Base-by-base conservation (phyloP, 257 asterid genomes). In the Solanum clarkiae region DNA sequence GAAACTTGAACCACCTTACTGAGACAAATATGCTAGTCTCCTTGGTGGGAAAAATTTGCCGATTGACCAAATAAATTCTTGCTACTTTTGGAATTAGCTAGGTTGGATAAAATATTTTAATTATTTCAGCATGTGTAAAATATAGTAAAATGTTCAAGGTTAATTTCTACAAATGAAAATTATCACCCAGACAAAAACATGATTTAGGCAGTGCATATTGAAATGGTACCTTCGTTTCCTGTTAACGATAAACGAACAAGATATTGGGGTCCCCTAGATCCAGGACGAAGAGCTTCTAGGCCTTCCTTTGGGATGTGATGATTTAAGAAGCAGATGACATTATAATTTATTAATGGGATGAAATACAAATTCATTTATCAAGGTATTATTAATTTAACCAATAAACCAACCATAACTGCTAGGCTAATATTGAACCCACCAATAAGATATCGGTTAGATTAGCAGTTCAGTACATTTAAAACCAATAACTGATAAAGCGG, bases 91-190 rank as follows among this genome's bases (percentile, higher is more conserved):
- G 98, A 98, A 79, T 92, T 94, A 0, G 98, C 92, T 15, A 97
- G 98, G 91, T 90, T 95, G 93, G 93, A 94, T 88, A 92, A 89
- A 68, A 90, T 87, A 7, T 94, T 93, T 93, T 94, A 92, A 94
- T 94, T 17, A 95, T 93, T 72, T 92, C 97, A 8, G 97, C 98
- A 62, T 93, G 86, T 91, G 97, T 95, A 84, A 68, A 86, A 12
- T 15, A 62, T 24, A 45, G 45, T 22, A 45, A 18, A n/a, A 2
- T 44, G 17, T 8, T 16, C 45, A 53, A 56, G 17, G 22, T 55
- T 55, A 5, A 16, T 55, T 55, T 55, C 59, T 15, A 55, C n/a
- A 55, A 16, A 55, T 55, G 60, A 55, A 54, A 15, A 55, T 55
- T 55, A 55, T 20, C 17, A 15, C 60, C 9, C 6, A 55, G 60